These are phyloP conservation scores for Plasmodium vinckei DNA, from an alignment of 169 alveolate genomes.

Conservation along the genomic window DNA sequence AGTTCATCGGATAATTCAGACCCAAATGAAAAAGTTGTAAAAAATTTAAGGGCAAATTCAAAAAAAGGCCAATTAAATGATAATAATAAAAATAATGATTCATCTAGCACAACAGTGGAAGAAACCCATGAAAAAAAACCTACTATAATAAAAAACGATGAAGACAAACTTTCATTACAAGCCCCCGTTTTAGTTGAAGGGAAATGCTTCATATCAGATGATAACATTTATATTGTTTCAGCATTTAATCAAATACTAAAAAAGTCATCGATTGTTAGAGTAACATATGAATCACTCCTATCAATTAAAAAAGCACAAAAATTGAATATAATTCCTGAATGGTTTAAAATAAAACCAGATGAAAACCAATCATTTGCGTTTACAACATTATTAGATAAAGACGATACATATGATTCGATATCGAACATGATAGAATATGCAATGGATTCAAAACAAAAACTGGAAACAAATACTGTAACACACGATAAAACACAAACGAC, in stretches of 20 bases:
- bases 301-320: constrained; percentile 12
- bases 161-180: too few relatives aligned
- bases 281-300: constrained; percentile 12
- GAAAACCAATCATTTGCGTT: constrained; percentile 25
- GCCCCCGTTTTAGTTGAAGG: too few relatives aligned
- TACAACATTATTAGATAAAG: constrained; percentile 38
- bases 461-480: background rate
- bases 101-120: too few relatives aligned
- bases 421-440: constrained; percentile 20
- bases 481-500: background rate
- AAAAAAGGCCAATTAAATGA: too few relatives aligned
- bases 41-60: too few relatives aligned
- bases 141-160: too few relatives aligned
- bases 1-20: too few relatives aligned
- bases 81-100: too few relatives aligned
- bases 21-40: too few relatives aligned
- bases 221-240: background rate
- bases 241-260: constrained; percentile 24
- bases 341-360: constrained; percentile 4
- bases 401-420: constrained; percentile 26
- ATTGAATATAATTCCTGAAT: background rate
- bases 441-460: constrained; percentile 3
- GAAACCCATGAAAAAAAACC: too few relatives aligned
- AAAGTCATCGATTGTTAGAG: constrained; percentile 14
- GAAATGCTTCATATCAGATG: too few relatives aligned